These are phyloP conservation scores for Crithidia thermophila DNA, from an alignment of 208 protist species.

Conservation along the genomic window DNA sequence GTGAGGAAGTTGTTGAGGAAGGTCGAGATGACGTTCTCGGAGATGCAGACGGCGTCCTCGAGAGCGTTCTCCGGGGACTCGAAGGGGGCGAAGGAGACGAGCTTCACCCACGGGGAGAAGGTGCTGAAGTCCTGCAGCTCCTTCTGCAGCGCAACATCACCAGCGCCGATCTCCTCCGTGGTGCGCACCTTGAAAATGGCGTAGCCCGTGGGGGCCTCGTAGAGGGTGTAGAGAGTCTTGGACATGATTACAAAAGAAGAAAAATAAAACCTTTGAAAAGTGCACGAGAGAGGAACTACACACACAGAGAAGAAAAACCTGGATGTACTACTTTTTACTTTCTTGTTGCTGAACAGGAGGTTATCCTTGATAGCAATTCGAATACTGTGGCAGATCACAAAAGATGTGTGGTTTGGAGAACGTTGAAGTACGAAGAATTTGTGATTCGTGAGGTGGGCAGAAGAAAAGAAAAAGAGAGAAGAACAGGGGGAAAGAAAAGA, in stretches of 20 bases:
- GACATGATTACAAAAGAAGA: conserved; percentile 51
- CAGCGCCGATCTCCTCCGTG: conserved; percentile 94
- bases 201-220: conserved; percentile 97
- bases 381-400: too few relatives aligned
- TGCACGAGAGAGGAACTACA: not conserved
- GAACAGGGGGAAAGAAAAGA: too few relatives aligned
- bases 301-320: not conserved
- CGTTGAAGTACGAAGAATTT: too few relatives aligned
- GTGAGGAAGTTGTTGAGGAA: conserved; percentile 96
- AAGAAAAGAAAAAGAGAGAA: too few relatives aligned
- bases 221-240: conserved; percentile 94
- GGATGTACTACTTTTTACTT: too few relatives aligned
- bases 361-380: too few relatives aligned
- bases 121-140: conserved; percentile 92
- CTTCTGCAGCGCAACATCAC: conserved; percentile 91
- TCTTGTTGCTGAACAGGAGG: too few relatives aligned
- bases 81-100: conserved; percentile 97
- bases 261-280: conserved; percentile 6
- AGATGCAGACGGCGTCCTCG: conserved; percentile 97
- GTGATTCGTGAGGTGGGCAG: too few relatives aligned
- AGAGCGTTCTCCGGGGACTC: conserved; percentile 97
- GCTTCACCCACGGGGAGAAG: conserved; percentile 96
- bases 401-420: too few relatives aligned
- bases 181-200: conserved; percentile 95
- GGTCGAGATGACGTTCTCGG: conserved; percentile 93